Evolutionary conservation across 306 rosid species (phyloP), one percentile per base, ranked within the genome.

Genomic region (Dalbergia cultrata): DNA sequence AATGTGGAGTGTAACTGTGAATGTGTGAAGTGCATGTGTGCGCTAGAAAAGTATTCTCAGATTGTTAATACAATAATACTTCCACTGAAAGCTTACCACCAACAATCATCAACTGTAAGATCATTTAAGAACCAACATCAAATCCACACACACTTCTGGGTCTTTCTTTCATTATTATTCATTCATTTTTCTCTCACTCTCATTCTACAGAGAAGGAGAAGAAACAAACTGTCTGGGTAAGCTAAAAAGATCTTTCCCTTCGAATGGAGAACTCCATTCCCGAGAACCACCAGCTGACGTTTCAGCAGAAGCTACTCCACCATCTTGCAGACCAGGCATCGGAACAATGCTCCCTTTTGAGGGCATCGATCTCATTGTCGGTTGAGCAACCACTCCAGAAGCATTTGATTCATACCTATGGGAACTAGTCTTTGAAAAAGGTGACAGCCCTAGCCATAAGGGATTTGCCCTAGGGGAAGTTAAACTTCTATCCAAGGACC

Each of bases 141-240:
- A 89, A 88, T 87, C 82, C 96, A 87, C 94, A 84, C 91, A 90
- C 76, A 87, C 75, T 69, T 80, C 64, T 80, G 26, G 83, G 86
- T 87, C 52, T 73, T 82, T 80, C 67, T 83, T 87, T 78, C 72
- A 78, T 88, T 89, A 52, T 92, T 90, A 88, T 93, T 88, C 82
- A 81, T 90, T 81, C 75, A 82, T 67, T 67, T 75, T 81, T 78
- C 85, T 84, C 84, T 75, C 37, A 5, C 65, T 79, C 86, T 70
- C 89, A 47, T 85, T 69, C 86, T 87, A 93, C 76, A 85, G 97
- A 79, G 97, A 84, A 72, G 98, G 98, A 82, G 98, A 93, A 85
- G 93, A 96, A 85, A 96, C 99, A 93, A 87, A 92, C 97, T 91
- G 95, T 88, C 99, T 92, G 34, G 99, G 91, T 86, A 89, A 87